Evolutionary conservation across 352 stramenopile species (phyloP), one percentile per base, ranked within the genome.

Genomic region (Synura sp.): DNA sequence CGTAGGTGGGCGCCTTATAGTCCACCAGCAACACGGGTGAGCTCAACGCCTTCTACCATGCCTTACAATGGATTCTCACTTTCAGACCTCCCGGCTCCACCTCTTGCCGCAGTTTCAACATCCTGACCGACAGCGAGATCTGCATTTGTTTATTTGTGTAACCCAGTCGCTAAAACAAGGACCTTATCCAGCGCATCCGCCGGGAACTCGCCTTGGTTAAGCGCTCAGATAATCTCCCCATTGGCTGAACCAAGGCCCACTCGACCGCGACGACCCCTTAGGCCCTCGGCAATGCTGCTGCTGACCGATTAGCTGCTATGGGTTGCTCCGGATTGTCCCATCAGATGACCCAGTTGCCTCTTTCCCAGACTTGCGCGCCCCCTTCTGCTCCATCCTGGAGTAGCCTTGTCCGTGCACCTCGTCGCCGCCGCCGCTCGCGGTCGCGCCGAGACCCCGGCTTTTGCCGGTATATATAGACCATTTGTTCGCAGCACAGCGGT

Each of bases 41-140:
- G n/a, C n/a, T n/a, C n/a, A n/a, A n/a, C 49, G 49, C 49, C 49
- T 63, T 63, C 49, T 63, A 63, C 49, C 49, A 63, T 63, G 49
- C 49, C 49, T 22, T 63, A 12, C 49, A 63, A 63, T 63, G 49
- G 49, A 63, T 63, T 63, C 49, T 63, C 49, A 29, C 49, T 22
- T 63, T 22, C 49, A 63, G 49, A 63, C 29, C 49, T 22, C 49
- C 49, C 49, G 49, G 49, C 29, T 22, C 49, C 49, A 63, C 49
- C 49, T 63, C 49, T 63, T 22, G 12, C n/a, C n/a, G n/a, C n/a
- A n/a, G n/a, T n/a, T n/a, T n/a, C n/a, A n/a, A n/a, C n/a, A n/a
- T n/a, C n/a, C n/a, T n/a, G n/a, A n/a, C n/a, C n/a, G n/a, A n/a
- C n/a, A n/a, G n/a, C n/a, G n/a, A n/a, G n/a, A n/a, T n/a, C n/a